Evolutionary conservation across 768 basidiomycete species (phyloP).

Genomic region (Rubroboletus pulcherrimus): DNA sequence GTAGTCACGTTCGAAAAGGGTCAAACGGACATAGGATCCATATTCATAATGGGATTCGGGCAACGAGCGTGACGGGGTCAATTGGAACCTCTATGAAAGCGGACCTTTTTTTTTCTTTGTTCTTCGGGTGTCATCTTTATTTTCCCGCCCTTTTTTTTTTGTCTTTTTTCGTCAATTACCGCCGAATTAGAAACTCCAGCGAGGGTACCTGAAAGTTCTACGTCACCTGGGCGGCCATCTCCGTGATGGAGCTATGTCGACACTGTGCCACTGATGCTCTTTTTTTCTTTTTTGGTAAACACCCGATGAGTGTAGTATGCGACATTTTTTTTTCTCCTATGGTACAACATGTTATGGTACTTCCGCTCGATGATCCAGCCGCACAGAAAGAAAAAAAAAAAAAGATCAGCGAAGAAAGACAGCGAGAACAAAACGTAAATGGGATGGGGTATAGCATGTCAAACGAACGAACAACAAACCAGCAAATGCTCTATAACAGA

Average conservation of each 20-base stretch:
- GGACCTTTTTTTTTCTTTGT: no score
- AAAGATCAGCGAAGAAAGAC: neutral
- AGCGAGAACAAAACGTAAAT: neutral
- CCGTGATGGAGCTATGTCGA: neutral
- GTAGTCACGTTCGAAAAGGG: no score
- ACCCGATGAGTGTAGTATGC: neutral
- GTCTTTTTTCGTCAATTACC: no score
- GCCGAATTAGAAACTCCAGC: no score
- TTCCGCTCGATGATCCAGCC: neutral
- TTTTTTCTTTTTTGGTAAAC: neutral
- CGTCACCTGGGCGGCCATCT: neutral
- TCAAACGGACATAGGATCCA: no score
- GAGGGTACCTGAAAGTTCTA: no score
- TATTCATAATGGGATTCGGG: no score
- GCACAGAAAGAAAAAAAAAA: neutral
- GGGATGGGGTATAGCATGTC: neutral
- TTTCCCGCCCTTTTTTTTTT: no score
- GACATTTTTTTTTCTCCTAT: neutral
- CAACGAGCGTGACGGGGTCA: no score
- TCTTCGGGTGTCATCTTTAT: no score
- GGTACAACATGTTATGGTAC: neutral
- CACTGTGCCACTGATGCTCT: neutral
- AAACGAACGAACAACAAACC: neutral
- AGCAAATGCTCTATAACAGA: neutral
- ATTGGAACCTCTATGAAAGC: no score